Percentiles rank a stretch among this genome's conserved stretches.
Conservation (phyloP, 2,329 filamentous ascomycete genomes). For the Alternaria hordeiaustralica region DNA sequence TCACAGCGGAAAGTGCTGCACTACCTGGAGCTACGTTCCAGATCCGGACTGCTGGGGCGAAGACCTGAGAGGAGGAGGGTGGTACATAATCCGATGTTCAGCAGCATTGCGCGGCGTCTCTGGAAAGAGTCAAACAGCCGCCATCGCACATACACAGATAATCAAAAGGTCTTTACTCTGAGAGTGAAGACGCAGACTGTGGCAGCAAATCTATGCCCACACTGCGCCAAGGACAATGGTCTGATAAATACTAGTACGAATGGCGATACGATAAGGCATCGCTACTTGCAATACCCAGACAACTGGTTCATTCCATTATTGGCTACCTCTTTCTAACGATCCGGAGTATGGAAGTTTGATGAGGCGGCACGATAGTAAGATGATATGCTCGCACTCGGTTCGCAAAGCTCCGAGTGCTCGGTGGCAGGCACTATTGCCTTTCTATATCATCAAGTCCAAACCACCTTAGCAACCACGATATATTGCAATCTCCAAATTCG, state of each 20-base stretch:
- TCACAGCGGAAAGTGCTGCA: slow-evolving; percentile 88
- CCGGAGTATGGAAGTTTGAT: neutral
- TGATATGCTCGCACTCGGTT: neutral
- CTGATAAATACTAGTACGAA: too few species aligned
- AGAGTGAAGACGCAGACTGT: neutral
- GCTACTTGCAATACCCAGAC: neutral
- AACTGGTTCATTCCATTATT: neutral
- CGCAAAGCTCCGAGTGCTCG: neutral
- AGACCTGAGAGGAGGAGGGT: slow-evolving; percentile 57
- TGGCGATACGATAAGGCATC: too few species aligned
- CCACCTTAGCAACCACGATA: neutral
- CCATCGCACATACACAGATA: neutral
- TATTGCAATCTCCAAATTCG: slow-evolving; percentile 1
- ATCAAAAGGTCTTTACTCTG: rapidly evolving
- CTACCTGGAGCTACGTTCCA: slow-evolving; percentile 92
- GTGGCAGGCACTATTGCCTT: neutral
- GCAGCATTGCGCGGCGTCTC: slow-evolving; percentile 44
- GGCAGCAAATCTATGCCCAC: neutral
- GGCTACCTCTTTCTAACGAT: neutral
- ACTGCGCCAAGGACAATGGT: neutral
- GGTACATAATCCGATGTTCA: slow-evolving; percentile 15
- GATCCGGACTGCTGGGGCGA: slow-evolving; percentile 81
- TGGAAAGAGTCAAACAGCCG: neutral
- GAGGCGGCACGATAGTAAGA: neutral
- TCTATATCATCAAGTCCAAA: neutral